A percentile compares a stretch with the other conserved stretches of the same genome.
Conservation (phyloP, 225 moss, liverwort and hornwort species). For the Polytrichum formosum region DNA sequence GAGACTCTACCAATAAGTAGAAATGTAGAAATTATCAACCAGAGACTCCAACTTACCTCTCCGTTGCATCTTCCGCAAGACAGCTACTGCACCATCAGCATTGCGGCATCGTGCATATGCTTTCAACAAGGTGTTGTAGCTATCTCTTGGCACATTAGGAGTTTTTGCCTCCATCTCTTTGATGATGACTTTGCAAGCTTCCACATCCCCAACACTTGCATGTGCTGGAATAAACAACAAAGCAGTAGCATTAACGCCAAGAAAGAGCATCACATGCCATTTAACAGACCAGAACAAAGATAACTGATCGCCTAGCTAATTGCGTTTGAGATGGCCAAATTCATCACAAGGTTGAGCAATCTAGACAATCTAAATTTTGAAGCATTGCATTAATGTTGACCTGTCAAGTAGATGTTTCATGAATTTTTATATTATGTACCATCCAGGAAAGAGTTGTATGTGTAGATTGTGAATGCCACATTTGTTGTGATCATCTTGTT, state of each 20-base stretch:
- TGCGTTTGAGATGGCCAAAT: no score
- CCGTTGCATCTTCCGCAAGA: constrained; percentile 56
- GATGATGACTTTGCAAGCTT: constrained; percentile 45
- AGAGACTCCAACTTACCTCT: constrained; percentile 29
- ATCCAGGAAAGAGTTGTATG: constrained; percentile 59
- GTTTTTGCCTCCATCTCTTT: constrained; percentile 37
- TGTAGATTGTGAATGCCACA: constrained; percentile 37
- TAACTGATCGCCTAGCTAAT: background rate
- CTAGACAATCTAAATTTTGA: no score
- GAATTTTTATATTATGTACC: constrained; percentile 26
- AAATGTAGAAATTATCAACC: no score
- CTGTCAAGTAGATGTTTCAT: no score
- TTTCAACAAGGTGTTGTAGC: constrained; percentile 58
- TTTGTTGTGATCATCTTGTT: constrained; percentile 36
- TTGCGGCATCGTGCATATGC: constrained; percentile 59
- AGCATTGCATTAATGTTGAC: no score
- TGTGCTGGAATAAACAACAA: constrained; percentile 29
- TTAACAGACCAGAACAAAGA: background rate
- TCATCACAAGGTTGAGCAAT: no score
- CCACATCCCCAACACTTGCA: constrained; percentile 56
- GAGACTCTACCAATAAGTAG: no score
- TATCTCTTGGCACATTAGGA: constrained; percentile 39
- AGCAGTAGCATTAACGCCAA: background rate
- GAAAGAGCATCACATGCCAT: background rate
- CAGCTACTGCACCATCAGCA: constrained; percentile 52